Conservation (phyloP, 2,329 filamentous ascomycete genomes). For the Pseudodiploospora longispora region DNA sequence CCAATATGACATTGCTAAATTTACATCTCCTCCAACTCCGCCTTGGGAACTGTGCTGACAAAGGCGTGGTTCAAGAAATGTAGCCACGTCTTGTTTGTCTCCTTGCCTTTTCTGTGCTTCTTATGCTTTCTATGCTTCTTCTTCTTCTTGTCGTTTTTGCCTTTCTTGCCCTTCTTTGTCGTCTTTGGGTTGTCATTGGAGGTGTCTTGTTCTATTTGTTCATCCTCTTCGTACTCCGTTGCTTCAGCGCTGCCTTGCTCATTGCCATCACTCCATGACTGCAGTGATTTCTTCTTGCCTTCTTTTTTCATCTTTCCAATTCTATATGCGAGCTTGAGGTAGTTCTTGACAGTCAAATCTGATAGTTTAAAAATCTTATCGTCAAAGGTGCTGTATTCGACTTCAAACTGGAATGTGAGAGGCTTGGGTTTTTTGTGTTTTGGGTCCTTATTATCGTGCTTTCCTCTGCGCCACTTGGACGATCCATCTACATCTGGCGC, state of each 20-base stretch:
- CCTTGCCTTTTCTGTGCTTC: constrained; percentile 44
- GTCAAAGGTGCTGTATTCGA: constrained; percentile 79
- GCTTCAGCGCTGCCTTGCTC: neutral
- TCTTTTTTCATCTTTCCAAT: constrained; percentile 46
- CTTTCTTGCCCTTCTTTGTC: constrained; percentile 19
- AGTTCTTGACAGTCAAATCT: constrained; percentile 79
- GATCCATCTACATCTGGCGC: constrained; percentile 22
- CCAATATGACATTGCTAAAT: neutral
- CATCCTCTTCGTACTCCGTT: constrained; percentile 10
- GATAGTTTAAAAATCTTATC: constrained; percentile 67
- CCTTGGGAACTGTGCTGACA: constrained; percentile 60
- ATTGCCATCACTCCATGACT: constrained; percentile 3
- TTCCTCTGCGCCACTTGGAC: constrained; percentile 55
- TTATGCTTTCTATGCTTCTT: constrained; percentile 35
- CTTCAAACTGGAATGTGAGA: constrained; percentile 61
- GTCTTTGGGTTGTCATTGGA: constrained; percentile 15
- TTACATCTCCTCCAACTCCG: constrained; percentile 51
- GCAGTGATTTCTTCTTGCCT: constrained; percentile 9
- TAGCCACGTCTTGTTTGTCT: constrained; percentile 63
- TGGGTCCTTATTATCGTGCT: constrained; percentile 49
- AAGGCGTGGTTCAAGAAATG: constrained; percentile 74
- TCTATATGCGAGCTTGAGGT: constrained; percentile 68
- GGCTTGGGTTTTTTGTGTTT: constrained; percentile 47
- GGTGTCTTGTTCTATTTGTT: constrained; percentile 20
- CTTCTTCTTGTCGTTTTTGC: constrained; percentile 24